Evolutionary conservation across 495 filamentous ascomycete genomes (phyloP), one percentile per base, ranked within the genome.

Genomic region (Daldinia caldariorum): DNA sequence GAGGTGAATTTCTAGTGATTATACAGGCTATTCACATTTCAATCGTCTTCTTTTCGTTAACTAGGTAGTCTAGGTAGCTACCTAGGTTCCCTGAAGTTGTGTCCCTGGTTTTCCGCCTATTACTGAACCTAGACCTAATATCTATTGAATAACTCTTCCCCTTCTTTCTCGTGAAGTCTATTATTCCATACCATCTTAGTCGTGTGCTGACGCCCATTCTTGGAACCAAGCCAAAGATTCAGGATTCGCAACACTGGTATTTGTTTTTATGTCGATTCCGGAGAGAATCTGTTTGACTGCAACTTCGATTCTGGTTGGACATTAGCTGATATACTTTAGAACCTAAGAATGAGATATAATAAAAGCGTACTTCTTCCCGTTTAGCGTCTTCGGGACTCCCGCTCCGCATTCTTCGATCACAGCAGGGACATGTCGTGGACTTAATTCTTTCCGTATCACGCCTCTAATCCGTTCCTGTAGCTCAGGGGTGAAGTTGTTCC

Each of bases 201-300:
- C 34, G 39, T 72, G 72, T 41, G 39, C 63, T 51, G 68, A 70
- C 8, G 87, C 86, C 94, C 94, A 97, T 59, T 82, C 78, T 61
- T 87, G 85, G 78, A 94, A 97, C 91, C 92, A 97, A 49, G 90
- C 91, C 70, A 97, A 82, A 73, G 92, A 94, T 68, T 87, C 89
- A 0, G 89, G 87, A 77, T 97, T 97, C 3, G 91, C 92, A 43
- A 97, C 93, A 66, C 91, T 94, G 0, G 94, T 91, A 35, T 90
- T 90, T 10, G 92, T 93, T 81, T 92, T 94, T 60, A 96, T 89
- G 58, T 91, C 88, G 74, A 92, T 84, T 7, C 94, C 94, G 37
- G 90, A 94, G n/a, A 97, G 77, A 43, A 97, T 97, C 82, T 96
- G 93, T 81, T 97, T 97, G 29, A 97, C 93, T 2, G 92, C 91